Evolutionary conservation across 1,284 basidiomycete genomes (phyloP).

Genomic region (Ceratobasidium sp.): DNA sequence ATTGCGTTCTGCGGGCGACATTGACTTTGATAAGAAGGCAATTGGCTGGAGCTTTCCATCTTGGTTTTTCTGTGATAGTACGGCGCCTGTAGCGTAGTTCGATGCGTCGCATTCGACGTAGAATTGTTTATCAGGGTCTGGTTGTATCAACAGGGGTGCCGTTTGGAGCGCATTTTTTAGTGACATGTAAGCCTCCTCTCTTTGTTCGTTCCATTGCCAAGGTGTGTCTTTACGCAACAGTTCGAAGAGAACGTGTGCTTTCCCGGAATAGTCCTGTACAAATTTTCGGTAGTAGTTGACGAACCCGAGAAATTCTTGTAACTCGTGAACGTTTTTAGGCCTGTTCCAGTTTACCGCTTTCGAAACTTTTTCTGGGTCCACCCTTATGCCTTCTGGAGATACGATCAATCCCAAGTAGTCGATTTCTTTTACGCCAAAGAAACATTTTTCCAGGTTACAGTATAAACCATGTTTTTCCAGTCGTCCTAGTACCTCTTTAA

Average conservation of each 20-base stretch:
- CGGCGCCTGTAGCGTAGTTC: slow-evolving; percentile 14
- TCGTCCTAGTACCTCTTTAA: slow-evolving; percentile 47
- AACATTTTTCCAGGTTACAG: slow-evolving; percentile 49
- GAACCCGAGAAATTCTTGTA: too few relatives aligned
- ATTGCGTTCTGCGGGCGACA: neutral
- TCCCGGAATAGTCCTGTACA: slow-evolving; percentile 49
- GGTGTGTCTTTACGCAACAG: neutral
- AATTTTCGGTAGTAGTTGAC: too few relatives aligned
- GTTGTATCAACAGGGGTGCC: neutral
- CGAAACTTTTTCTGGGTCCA: slow-evolving; percentile 51
- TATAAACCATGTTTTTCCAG: slow-evolving; percentile 42
- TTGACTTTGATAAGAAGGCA: neutral
- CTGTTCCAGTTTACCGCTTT: slow-evolving; percentile 48
- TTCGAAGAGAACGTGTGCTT: slow-evolving; percentile 47
- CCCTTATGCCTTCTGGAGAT: slow-evolving; percentile 45
- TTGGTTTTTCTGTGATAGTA: slow-evolving; percentile 6
- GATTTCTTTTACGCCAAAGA: slow-evolving; percentile 46
- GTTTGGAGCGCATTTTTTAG: neutral
- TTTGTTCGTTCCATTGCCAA: neutral
- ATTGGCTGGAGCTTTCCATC: slow-evolving; percentile 25
- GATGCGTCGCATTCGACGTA: slow-evolving; percentile 29
- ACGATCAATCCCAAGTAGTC: slow-evolving; percentile 53
- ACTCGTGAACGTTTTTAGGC: too few relatives aligned
- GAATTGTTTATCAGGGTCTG: neutral
- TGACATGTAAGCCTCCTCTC: neutral